These are phyloP conservation scores for Austroboletus novae-zelandiae DNA, from an alignment of 1,284 basidiomycete species.

Conservation along the genomic window DNA sequence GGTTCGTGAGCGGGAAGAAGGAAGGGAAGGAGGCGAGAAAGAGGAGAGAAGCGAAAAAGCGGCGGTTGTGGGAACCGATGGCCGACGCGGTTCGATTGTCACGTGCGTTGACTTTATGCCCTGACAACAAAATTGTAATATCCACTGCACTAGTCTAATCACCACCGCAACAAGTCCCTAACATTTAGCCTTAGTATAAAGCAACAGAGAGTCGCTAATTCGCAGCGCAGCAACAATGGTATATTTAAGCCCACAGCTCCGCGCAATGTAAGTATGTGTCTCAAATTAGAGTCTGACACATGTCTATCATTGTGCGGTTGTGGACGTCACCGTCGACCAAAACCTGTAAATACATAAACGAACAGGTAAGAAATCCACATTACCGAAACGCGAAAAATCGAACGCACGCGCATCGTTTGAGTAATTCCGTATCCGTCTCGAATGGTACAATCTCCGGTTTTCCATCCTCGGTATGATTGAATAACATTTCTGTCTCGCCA, in stretches of 20 bases:
- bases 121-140: not conserved
- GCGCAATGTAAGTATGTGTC: no score
- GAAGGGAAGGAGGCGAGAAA: not conserved
- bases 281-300: not conserved
- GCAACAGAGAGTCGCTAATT: no score
- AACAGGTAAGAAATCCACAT: not conserved
- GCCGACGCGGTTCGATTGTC: constrained; percentile 32
- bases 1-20: constrained; percentile 11
- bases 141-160: not conserved
- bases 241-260: no score
- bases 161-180: not conserved
- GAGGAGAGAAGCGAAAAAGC: constrained; percentile 6
- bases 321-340: constrained; percentile 2
- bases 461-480: constrained; percentile 21
- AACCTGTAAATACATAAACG: not conserved
- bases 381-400: not conserved
- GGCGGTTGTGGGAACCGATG: constrained; percentile 19
- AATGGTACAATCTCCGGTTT: constrained; percentile 12
- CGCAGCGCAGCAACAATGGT: no score
- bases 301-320: constrained; percentile 3
- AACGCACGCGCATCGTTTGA: constrained; percentile 27
- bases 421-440: constrained; percentile 12
- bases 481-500: constrained; percentile 27
- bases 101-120: constrained; percentile 31
- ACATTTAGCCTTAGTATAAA: no score